Evolutionary conservation across 768 basidiomycete species (phyloP).

Genomic region (Leccinum boreale): DNA sequence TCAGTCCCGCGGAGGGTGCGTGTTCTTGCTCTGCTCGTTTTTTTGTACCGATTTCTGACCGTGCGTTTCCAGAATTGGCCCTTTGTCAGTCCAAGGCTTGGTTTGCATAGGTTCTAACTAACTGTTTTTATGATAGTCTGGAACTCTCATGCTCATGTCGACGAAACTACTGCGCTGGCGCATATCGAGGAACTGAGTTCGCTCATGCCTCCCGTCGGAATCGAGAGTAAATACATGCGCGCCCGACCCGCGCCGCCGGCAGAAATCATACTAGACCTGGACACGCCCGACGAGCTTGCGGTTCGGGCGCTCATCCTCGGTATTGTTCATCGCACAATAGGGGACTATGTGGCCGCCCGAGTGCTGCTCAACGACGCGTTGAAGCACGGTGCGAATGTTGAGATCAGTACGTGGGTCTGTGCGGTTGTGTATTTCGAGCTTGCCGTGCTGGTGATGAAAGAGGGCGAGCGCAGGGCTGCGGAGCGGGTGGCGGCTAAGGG

Average conservation of each 20-base stretch:
- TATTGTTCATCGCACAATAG: conserved; percentile 57
- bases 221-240: conserved; percentile 30
- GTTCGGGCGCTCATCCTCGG: conserved; percentile 69
- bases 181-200: conserved; percentile 56
- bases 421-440: conserved; percentile 68
- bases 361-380: conserved; percentile 52
- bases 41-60: conserved; percentile 3
- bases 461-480: conserved; percentile 40
- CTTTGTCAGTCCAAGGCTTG: conserved; percentile 52
- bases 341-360: conserved; percentile 43
- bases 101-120: not conserved
- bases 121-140: conserved; percentile 49
- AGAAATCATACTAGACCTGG: conserved; percentile 40
- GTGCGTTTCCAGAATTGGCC: conserved; percentile 49
- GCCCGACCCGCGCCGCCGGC: not conserved
- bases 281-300: conserved; percentile 69
- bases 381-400: conserved; percentile 36
- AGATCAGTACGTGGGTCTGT: conserved; percentile 64
- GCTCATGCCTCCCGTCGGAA: conserved; percentile 44
- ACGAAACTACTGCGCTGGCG: conserved; percentile 46
- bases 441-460: conserved; percentile 66
- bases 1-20: conserved; percentile 70
- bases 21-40: not conserved
- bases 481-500: conserved; percentile 30
- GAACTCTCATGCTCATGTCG: conserved; percentile 71